Percentiles rank a stretch among this genome's conserved stretches.
These are phyloP conservation scores for Pilasporangium apinafurcum DNA, from an alignment of 352 stramenopile species.

Conservation along the genomic window DNA sequence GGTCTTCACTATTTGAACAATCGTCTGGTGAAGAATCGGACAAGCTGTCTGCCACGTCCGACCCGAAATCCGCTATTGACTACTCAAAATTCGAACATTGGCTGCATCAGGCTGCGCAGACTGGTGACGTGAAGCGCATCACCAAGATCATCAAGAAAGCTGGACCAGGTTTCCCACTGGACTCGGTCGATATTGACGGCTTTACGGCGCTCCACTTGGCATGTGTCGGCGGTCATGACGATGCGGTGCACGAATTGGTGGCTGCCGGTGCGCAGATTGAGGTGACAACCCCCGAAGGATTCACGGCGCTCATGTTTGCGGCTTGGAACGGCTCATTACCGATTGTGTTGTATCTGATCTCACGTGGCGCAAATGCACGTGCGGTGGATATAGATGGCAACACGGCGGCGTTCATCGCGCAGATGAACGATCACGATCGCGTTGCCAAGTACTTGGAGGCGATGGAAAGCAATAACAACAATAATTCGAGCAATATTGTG, in stretches of 20 bases:
- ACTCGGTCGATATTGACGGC: slow-evolving; percentile 39
- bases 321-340: slow-evolving; percentile 33
- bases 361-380: slow-evolving; percentile 22
- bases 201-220: slow-evolving; percentile 60
- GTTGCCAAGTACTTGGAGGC: slow-evolving; percentile 34
- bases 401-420: slow-evolving; percentile 37
- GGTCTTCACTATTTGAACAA: neutral
- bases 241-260: slow-evolving; percentile 34
- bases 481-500: slow-evolving; percentile 11
- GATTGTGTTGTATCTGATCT: slow-evolving; percentile 27
- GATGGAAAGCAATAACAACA: slow-evolving; percentile 7
- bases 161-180: slow-evolving; percentile 12
- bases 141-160: slow-evolving; percentile 32
- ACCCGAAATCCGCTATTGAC: no score
- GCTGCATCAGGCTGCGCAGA: slow-evolving; percentile 37
- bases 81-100: slow-evolving; percentile 18
- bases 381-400: slow-evolving; percentile 44
- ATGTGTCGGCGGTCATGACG: slow-evolving; percentile 39
- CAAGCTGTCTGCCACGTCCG: no score
- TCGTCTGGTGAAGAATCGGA: neutral
- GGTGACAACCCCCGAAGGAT: slow-evolving; percentile 37
- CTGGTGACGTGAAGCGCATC: slow-evolving; percentile 38
- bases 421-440: slow-evolving; percentile 36
- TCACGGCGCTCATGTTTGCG: slow-evolving; percentile 51
- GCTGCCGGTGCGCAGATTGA: slow-evolving; percentile 31